A percentile compares a stretch with the other conserved stretches of the same genome.
Evolutionary conservation across 1,284 basidiomycete species (phyloP).

Genomic region (Afroboletus lepidellus): DNA sequence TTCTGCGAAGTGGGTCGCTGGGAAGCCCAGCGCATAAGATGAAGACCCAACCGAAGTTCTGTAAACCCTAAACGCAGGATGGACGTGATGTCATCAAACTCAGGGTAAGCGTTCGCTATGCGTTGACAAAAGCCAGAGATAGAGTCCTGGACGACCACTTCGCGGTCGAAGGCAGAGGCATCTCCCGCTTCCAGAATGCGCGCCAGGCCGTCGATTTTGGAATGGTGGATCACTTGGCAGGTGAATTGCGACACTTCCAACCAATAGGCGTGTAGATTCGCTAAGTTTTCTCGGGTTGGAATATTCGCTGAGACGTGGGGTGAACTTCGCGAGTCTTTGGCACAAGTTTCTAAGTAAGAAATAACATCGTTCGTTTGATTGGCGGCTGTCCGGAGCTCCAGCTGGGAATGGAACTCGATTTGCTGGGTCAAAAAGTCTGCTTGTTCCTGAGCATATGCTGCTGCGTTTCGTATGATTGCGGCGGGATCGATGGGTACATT

Average conservation of each 20-base stretch:
- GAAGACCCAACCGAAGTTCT: conserved; percentile 75
- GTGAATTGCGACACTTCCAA: conserved; percentile 76
- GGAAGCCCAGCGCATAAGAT: conserved; percentile 42
- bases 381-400: conserved; percentile 66
- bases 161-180: conserved; percentile 44
- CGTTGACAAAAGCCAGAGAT: conserved; percentile 63
- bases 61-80: conserved; percentile 68
- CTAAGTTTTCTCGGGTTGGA: conserved; percentile 47
- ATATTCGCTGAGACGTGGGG: conserved; percentile 23
- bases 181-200: conserved; percentile 37
- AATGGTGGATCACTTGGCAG: conserved; percentile 47
- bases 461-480: conserved; percentile 58
- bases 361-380: conserved; percentile 52
- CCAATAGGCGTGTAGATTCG: conserved; percentile 76
- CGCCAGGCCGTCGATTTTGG: conserved; percentile 47
- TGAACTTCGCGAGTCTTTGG: conserved; percentile 35
- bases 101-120: conserved; percentile 53
- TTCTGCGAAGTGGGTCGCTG: conserved; percentile 11
- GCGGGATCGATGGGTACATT: conserved; percentile 88
- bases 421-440: conserved; percentile 49
- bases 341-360: conserved; percentile 42
- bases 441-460: conserved; percentile 51
- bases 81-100: conserved; percentile 68
- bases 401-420: conserved; percentile 52
- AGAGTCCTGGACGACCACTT: conserved; percentile 65